A percentile compares a stretch with the other conserved stretches of the same genome.
These are phyloP conservation scores for Heterobasidion parviporum DNA, from an alignment of 1,284 basidiomycete genomes.

Conservation along the genomic window DNA sequence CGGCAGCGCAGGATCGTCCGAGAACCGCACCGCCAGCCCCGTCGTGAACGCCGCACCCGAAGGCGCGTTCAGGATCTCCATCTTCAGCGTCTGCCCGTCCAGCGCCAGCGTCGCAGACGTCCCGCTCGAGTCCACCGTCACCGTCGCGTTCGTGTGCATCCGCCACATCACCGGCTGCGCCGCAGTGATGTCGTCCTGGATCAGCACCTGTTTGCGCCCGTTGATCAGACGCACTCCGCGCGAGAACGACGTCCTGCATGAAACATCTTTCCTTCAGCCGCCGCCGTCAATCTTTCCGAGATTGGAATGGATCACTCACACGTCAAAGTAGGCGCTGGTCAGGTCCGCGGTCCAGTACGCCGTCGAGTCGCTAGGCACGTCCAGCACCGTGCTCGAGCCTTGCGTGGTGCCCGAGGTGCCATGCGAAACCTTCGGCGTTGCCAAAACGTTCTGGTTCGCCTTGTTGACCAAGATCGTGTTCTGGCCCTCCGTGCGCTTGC, in stretches of 20 bases:
- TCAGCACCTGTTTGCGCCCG: conserved; percentile 81
- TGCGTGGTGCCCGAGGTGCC: conserved; percentile 64
- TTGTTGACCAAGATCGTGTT: conserved; percentile 84
- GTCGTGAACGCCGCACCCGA: conserved; percentile 49
- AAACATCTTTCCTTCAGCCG: neutral
- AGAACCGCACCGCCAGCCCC: conserved; percentile 41
- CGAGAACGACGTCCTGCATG: conserved; percentile 50
- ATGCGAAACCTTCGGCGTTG: conserved; percentile 54
- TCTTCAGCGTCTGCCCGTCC: conserved; percentile 43
- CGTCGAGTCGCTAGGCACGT: conserved; percentile 59
- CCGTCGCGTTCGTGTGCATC: conserved; percentile 88
- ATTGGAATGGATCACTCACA: conserved; percentile 37
- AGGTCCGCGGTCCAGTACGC: conserved; percentile 83
- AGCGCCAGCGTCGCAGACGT: conserved; percentile 59
- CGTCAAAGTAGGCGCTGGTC: conserved; percentile 70
- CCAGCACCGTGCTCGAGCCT: conserved; percentile 69
- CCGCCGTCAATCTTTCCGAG: neutral
- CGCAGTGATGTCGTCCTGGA: conserved; percentile 79
- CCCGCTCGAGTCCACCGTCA: conserved; percentile 36
- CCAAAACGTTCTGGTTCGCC: conserved; percentile 76
- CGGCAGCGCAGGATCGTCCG: conserved; percentile 57
- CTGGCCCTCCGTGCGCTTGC: conserved; percentile 95
- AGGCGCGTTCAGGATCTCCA: conserved; percentile 50
- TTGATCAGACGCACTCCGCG: conserved; percentile 90
- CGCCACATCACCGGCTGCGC: conserved; percentile 73